Base-by-base conservation (phyloP, 495 filamentous ascomycete species). In the Podospora didyma region DNA sequence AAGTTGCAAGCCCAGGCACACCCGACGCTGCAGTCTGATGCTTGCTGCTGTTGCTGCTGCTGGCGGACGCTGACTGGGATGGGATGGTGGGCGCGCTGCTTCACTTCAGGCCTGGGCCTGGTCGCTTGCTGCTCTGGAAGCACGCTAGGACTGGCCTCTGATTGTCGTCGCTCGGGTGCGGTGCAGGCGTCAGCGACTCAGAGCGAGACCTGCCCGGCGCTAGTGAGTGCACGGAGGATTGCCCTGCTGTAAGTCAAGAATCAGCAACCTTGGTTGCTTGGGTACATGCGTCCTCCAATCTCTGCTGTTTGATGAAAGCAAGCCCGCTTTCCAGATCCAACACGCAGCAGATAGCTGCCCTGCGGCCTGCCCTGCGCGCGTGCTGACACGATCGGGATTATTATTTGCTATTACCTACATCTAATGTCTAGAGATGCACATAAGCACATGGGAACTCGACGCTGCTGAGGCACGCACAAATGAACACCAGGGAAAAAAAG, bases 71-170 rank as follows among this genome's bases (percentile, higher is more conserved):
- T n/a, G n/a, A n/a, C n/a, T 48, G 28, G 56, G 56, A 22, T 37
- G 39, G 14, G 26, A 49, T n/a, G 34, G 45, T 42, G 47, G 28
- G 26, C 26, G 26, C 26, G 26, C 26, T 31, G 26, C 26, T 31
- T 31, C 26, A 31, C 39, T 51, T 55, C 47, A 41, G 46, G 57
- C 35, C 57, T 26, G 37, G 45, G 37, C 59, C 47, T 60, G 44
- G 44, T 53, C 41, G 54, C 54, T 46, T 9, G 26, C 26, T 31
- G 39, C 51, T 46, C 51, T 51, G 21, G 56, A 51, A 61, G 57
- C 58, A 54, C 48, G 61, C 62, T 53, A 57, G 62, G 65, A 65
- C 65, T 65, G 61, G 62, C 45, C 58, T 64, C 54, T 53, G 60
- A 65, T 60, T 42, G 39, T 42, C 57, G 59, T 63, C 53, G 54